Percentiles rank a stretch among this genome's conserved stretches.
These are phyloP conservation scores for Lophium mytilinum DNA, from an alignment of 495 filamentous ascomycete species.

Conservation along the genomic window DNA sequence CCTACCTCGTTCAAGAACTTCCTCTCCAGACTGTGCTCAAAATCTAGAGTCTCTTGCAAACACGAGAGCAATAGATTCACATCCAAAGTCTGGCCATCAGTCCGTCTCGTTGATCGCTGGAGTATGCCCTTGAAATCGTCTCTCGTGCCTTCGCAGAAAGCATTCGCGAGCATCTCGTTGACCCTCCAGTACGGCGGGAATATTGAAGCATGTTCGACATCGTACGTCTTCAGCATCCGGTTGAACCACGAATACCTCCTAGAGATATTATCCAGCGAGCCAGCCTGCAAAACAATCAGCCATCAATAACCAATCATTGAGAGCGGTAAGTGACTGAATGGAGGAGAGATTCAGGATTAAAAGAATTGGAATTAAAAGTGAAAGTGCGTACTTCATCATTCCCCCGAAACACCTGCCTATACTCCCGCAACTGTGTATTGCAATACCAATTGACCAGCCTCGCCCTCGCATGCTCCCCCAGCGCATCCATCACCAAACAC, in stretches of 20 bases:
- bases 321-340: too few relatives aligned
- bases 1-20: constrained; percentile 63
- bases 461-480: constrained; percentile 80
- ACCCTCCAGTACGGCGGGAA: constrained; percentile 87
- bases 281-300: constrained; percentile 45
- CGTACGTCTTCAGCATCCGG: constrained; percentile 90
- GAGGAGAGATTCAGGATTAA: too few relatives aligned
- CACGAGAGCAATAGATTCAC: constrained; percentile 88
- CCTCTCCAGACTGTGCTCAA: constrained; percentile 84
- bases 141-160: constrained; percentile 88
- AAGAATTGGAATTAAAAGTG: not conserved
- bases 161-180: constrained; percentile 80
- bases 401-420: constrained; percentile 87
- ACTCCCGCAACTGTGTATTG: constrained; percentile 93
- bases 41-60: constrained; percentile 93
- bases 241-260: constrained; percentile 94
- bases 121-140: constrained; percentile 94
- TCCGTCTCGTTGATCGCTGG: constrained; percentile 68
- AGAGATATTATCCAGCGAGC: constrained; percentile 93
- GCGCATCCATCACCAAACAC: constrained; percentile 87
- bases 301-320: not conserved
- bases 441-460: constrained; percentile 93
- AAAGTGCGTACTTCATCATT: constrained; percentile 62
- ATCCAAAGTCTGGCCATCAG: constrained; percentile 75
- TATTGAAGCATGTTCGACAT: constrained; percentile 82